phyloP scores from a whole-genome alignment of 805 yeast species.

The Cyberlindnera bimundalis region DNA sequence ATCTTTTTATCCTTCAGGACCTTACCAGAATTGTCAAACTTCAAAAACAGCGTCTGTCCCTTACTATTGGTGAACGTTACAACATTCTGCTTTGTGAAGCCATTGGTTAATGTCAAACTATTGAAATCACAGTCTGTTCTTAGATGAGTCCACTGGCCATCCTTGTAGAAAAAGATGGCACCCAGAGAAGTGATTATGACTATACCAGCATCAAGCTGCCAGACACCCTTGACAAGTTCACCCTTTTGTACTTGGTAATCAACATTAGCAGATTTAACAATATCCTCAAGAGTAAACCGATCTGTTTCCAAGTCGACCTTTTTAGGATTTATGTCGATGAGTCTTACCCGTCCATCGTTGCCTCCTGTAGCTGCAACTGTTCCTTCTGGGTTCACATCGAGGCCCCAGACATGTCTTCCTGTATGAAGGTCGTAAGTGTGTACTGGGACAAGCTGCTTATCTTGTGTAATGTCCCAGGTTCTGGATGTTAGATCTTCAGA shows the following conservation, averaged over 20 bases:
- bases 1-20: slow-evolving; percentile 22
- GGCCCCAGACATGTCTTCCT: slow-evolving; percentile 88
- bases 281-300: slow-evolving; percentile 31
- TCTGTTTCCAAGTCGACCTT: slow-evolving; percentile 32
- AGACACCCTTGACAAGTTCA: slow-evolving; percentile 62
- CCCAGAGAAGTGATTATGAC: slow-evolving; percentile 62
- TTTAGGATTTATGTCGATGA: slow-evolving; percentile 48
- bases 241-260: slow-evolving; percentile 33
- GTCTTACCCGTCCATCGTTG: slow-evolving; percentile 80
- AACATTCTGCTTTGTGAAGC: slow-evolving; percentile 34
- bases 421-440: slow-evolving; percentile 63
- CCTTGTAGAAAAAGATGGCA: slow-evolving; percentile 35
- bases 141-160: slow-evolving; percentile 29
- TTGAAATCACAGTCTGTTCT: slow-evolving; percentile 27
- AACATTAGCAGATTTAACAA: slow-evolving; percentile 28
- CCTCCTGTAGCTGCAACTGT: slow-evolving; percentile 79
- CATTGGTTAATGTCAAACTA: slow-evolving; percentile 42
- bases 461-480: slow-evolving; percentile 55
- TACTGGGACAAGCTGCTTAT: slow-evolving; percentile 24
- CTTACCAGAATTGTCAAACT: slow-evolving; percentile 37
- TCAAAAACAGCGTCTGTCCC: slow-evolving; percentile 43
- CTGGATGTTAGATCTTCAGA: slow-evolving; percentile 88
- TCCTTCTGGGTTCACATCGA: slow-evolving; percentile 46
- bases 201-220: slow-evolving; percentile 42
- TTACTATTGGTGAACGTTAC: slow-evolving; percentile 33